Conservation (phyloP, 2,329 filamentous ascomycete species). For the Rhytidhysteron rufulum region DNA sequence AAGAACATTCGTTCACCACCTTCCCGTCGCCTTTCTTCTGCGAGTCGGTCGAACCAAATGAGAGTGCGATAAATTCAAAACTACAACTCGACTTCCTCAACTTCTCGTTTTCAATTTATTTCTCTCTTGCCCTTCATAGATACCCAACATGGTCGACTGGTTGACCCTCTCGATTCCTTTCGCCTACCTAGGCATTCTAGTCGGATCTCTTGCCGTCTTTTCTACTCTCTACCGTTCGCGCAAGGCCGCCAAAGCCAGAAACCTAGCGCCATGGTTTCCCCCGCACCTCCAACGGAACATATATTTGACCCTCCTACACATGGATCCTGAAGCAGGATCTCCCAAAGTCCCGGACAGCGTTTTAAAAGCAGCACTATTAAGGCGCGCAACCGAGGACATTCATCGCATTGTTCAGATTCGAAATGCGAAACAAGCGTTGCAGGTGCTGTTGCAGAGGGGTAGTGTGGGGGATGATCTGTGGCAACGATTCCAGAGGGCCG, state of each 20-base stretch:
- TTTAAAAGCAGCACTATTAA: conserved; percentile 80
- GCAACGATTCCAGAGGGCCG: conserved; percentile 85
- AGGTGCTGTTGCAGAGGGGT: conserved; percentile 77
- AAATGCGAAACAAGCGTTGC: conserved; percentile 82
- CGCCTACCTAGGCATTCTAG: conserved; percentile 82
- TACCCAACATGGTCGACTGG: conserved; percentile 64
- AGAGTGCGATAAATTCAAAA: too few relatives aligned
- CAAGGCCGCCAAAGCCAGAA: conserved; percentile 74
- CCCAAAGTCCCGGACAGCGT: conserved; percentile 74
- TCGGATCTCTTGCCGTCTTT: conserved; percentile 87
- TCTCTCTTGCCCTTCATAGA: too few relatives aligned
- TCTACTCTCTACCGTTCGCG: conserved; percentile 89
- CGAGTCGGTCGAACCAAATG: too few relatives aligned
- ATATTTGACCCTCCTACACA: conserved; percentile 87
- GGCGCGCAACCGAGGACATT: conserved; percentile 89
- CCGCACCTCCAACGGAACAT: conserved; percentile 88
- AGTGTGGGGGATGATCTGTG: conserved; percentile 95
- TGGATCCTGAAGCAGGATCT: conserved; percentile 62
- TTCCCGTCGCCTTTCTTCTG: too few relatives aligned
- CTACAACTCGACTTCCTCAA: too few relatives aligned
- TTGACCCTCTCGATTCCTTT: conserved; percentile 80
- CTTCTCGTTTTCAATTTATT: too few relatives aligned
- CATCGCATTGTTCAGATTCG: conserved; percentile 85
- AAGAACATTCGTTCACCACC: too few relatives aligned
- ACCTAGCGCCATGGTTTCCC: conserved; percentile 91